Percentiles rank a stretch among this genome's conserved stretches.
Evolutionary conservation across 1,139 yeast genomes (phyloP).

Genomic region (Pichia sp.): DNA sequence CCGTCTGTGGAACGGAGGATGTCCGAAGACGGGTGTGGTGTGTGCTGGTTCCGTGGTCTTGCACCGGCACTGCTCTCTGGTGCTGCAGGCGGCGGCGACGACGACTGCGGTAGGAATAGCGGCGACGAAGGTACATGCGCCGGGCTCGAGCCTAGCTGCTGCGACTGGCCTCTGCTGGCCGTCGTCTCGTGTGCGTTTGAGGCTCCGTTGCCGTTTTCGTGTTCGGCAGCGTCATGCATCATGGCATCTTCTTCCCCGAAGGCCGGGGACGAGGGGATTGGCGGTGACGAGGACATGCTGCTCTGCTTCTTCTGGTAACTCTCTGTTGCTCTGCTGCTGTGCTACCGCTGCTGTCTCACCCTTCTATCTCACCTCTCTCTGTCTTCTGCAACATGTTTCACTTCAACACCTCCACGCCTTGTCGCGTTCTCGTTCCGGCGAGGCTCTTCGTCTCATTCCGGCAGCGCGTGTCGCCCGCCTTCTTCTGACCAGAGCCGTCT

Average conservation of each 20-base stretch:
- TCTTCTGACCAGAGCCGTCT: too few species aligned
- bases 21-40: slow-evolving; percentile 32
- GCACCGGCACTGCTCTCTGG: too few species aligned
- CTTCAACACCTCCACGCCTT: too few species aligned
- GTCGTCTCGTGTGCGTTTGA: neutral
- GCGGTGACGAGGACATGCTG: slow-evolving; percentile 29
- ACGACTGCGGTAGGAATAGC: slow-evolving; percentile 49
- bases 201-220: slow-evolving; percentile 1
- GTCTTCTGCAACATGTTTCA: too few species aligned
- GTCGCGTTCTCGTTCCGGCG: too few species aligned
- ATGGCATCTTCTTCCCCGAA: slow-evolving; percentile 23
- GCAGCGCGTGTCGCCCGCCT: too few species aligned
- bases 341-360: too few species aligned
- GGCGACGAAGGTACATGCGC: slow-evolving; percentile 62
- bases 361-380: too few species aligned
- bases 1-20: slow-evolving; percentile 16
- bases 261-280: slow-evolving; percentile 30
- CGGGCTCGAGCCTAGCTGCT: slow-evolving; percentile 22
- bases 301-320: neutral
- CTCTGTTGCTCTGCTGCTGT: neutral
- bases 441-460: too few species aligned
- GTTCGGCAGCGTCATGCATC: neutral
- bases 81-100: slow-evolving; percentile 5
- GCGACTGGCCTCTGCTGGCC: neutral
- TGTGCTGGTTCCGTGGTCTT: slow-evolving; percentile 19